These are phyloP conservation scores for Amyloporia xantha DNA, from an alignment of 768 basidiomycete genomes.

Conservation along the genomic window DNA sequence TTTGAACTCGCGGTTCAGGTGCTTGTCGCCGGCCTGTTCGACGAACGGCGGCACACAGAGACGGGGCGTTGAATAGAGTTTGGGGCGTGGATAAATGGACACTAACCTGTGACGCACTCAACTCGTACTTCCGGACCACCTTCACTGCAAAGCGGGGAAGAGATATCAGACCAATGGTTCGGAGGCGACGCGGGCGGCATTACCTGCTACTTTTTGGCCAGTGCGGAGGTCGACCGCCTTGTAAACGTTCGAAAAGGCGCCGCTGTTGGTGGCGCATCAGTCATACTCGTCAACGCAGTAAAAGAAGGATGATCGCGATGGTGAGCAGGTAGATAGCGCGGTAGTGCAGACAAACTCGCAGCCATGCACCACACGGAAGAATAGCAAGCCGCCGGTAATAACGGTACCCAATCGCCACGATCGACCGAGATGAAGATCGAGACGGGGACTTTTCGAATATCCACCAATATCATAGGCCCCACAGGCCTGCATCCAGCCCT, in stretches of 20 bases:
- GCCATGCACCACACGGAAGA: too few relatives aligned
- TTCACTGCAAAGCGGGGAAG: too few relatives aligned
- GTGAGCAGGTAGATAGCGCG: too few relatives aligned
- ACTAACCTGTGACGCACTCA: slow-evolving; percentile 88
- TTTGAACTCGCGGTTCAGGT: slow-evolving; percentile 91
- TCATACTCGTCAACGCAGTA: neutral
- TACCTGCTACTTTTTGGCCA: slow-evolving; percentile 79
- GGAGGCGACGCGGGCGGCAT: slow-evolving; percentile 28
- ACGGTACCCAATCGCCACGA: too few relatives aligned
- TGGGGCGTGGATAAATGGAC: slow-evolving; percentile 17
- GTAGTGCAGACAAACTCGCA: too few relatives aligned
- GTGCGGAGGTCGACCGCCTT: slow-evolving; percentile 75
- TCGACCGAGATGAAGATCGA: too few relatives aligned
- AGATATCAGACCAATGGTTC: too few relatives aligned
- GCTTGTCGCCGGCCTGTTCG: slow-evolving; percentile 80
- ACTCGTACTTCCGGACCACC: slow-evolving; percentile 88
- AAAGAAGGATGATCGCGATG: too few relatives aligned
- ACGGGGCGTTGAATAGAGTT: slow-evolving; percentile 17
- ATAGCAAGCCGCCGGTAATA: too few relatives aligned
- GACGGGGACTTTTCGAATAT: too few relatives aligned
- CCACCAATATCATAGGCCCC: too few relatives aligned
- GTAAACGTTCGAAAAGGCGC: slow-evolving; percentile 99
- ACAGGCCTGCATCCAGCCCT: too few relatives aligned
- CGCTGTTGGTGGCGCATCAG: slow-evolving; percentile 39
- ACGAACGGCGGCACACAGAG: slow-evolving; percentile 18